Evolutionary conservation across 805 yeast genomes (phyloP), one percentile per base, ranked within the genome.

Genomic region (Barnettozyma botsteinii): DNA sequence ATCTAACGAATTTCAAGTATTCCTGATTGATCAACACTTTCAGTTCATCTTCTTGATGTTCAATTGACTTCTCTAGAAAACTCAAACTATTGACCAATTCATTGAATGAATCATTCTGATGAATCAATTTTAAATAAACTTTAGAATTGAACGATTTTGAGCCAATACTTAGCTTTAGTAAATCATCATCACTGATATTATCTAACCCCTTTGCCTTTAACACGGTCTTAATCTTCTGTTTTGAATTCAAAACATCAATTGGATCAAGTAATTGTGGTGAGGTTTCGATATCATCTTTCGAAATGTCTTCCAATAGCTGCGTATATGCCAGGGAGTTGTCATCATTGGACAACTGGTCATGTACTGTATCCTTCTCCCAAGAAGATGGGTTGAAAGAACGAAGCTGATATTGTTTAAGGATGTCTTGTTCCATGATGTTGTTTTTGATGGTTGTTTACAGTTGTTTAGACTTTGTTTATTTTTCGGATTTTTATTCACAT

Each of bases 1-100:
- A 70, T 46, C 72, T 73, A 24, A 84, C 85, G 47, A 81, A 82
- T 48, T 72, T 69, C 39, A 75, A 72, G 49, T 77, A 81, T 52
- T 83, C 85, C 12, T 68, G 60, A 47, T 77, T 77, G 13, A 81
- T 76, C 31, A 79, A 57, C 13, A 55, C 51, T 42, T 73, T 70
- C 50, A 80, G 57, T 15, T 72, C 72, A 8, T 67, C 64, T 28
- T 77, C 72, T 47, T 74, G 74, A 2, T 66, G 59, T 7, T 67
- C 63, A 24, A 81, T 69, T 17, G 75, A 67, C 19, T 54, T 47
- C 41, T 79, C 80, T 35, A 81, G 58, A 37, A 56, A 62, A 25
- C 65, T 70, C 40, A 80, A 62, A 1, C 81, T 72, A 7, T 56
- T 50, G 22, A 64, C 59, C 31, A 82, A 57, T 26, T 77, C 72